Conservation (phyloP, 2,329 filamentous ascomycete species). For the Ophiostoma populinum region DNA sequence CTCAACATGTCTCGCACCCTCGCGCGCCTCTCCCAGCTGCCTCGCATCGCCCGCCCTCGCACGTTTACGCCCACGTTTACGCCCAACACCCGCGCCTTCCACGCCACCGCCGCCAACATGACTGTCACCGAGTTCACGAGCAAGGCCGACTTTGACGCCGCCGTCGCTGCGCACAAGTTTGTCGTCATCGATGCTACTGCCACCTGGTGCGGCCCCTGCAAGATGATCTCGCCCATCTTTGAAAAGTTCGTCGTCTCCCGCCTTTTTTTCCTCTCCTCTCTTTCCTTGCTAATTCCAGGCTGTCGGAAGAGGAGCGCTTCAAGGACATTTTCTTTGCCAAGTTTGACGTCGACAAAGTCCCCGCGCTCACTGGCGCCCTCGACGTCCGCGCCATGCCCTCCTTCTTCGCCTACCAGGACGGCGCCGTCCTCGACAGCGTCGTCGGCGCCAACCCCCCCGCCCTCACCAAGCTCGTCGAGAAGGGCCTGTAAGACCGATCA, state of each 20-base stretch:
- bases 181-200: conserved; percentile 80
- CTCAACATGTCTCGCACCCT: too few species aligned
- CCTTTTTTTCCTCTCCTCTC: conserved; percentile 5
- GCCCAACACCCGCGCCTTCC: conserved; percentile 5
- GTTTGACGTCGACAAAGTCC: conserved; percentile 74
- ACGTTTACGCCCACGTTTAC: too few species aligned
- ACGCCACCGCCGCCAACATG: conserved; percentile 8
- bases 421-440: conserved; percentile 53
- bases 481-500: not conserved
- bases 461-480: not conserved
- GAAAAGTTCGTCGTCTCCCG: conserved; percentile 32
- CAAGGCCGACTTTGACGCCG: conserved; percentile 18
- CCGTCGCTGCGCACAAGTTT: conserved; percentile 23
- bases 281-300: conserved; percentile 22
- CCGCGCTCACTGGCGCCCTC: conserved; percentile 59
- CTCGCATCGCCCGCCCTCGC: too few species aligned
- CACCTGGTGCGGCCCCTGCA: conserved; percentile 90
- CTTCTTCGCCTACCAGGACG: conserved; percentile 70
- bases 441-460: conserved; percentile 60
- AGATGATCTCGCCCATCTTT: conserved; percentile 65
- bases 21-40: too few species aligned
- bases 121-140: conserved; percentile 9
- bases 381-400: conserved; percentile 84
- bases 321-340: conserved; percentile 59
- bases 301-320: conserved; percentile 29